Evolutionary conservation across 768 basidiomycete species (phyloP).

Genomic region (Lactarius psammicola): DNA sequence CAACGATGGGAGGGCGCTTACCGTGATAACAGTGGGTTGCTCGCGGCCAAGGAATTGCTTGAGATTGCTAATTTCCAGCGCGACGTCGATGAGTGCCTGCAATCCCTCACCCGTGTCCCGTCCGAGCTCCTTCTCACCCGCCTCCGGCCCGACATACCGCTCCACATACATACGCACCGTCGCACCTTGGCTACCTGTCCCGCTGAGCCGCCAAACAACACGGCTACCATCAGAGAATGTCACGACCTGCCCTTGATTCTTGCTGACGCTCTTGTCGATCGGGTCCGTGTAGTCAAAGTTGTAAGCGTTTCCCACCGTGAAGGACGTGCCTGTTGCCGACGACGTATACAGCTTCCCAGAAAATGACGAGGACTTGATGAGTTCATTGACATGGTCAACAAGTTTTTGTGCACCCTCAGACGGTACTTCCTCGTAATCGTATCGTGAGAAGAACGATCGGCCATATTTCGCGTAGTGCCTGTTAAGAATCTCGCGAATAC

Average conservation of each 20-base stretch:
- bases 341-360: constrained; percentile 66
- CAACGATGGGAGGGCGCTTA: constrained; percentile 1
- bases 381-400: constrained; percentile 72
- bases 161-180: constrained; percentile 97
- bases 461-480: constrained; percentile 92
- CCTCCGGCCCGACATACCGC: constrained; percentile 74
- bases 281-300: constrained; percentile 98
- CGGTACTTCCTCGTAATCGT: constrained; percentile 98
- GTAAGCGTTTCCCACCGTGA: constrained; percentile 73
- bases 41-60: constrained; percentile 83
- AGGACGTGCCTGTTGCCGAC: constrained; percentile 61
- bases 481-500: constrained; percentile 88
- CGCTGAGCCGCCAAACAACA: constrained; percentile 93
- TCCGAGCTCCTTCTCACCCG: constrained; percentile 64
- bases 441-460: constrained; percentile 97
- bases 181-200: constrained; percentile 94
- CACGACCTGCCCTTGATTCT: constrained; percentile 95
- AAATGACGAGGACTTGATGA: constrained; percentile 68
- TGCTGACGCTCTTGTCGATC: constrained; percentile 90
- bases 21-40: constrained; percentile 93
- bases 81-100: constrained; percentile 94
- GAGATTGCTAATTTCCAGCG: constrained; percentile 79
- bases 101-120: constrained; percentile 85
- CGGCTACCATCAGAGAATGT: constrained; percentile 90
- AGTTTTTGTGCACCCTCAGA: constrained; percentile 87